A percentile compares a stretch with the other conserved stretches of the same genome.
Conservation (phyloP, 2,329 filamentous ascomycete species). For the Cladosporium colombiae region DNA sequence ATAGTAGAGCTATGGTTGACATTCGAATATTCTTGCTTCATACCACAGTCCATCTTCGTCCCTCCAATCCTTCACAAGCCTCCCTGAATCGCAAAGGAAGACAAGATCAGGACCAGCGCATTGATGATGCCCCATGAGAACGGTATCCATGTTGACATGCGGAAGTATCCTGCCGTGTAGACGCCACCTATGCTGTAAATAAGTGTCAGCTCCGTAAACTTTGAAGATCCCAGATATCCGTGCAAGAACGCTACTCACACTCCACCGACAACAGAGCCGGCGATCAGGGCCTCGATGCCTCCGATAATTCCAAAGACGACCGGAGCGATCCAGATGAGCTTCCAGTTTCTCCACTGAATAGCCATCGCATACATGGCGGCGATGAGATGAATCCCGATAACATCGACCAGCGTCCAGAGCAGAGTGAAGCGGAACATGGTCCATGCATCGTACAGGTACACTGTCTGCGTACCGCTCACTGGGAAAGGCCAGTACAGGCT, state of each 20-base stretch:
- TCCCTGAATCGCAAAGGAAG: conserved; percentile 90
- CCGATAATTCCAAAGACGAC: conserved; percentile 70
- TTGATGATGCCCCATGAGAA: conserved; percentile 86
- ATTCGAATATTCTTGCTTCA: background rate
- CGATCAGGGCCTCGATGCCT: conserved; percentile 73
- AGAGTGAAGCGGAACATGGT: conserved; percentile 89
- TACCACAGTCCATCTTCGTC: background rate
- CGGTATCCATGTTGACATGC: conserved; percentile 93
- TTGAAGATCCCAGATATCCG: background rate
- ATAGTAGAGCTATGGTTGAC: background rate
- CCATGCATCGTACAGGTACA: conserved; percentile 69
- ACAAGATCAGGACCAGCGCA: conserved; percentile 77
- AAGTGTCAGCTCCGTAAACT: conserved; percentile 22
- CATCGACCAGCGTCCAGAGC: conserved; percentile 81
- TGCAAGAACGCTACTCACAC: conserved; percentile 58
- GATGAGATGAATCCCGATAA: conserved; percentile 71
- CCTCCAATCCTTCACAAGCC: conserved; percentile 61
- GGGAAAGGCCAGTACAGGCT: conserved; percentile 76
- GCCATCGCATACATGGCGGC: conserved; percentile 71
- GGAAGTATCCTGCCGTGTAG: conserved; percentile 79
- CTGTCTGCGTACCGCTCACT: conserved; percentile 56
- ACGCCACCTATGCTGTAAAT: conserved; percentile 68
- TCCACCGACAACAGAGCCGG: conserved; percentile 77
- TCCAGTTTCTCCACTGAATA: conserved; percentile 64
- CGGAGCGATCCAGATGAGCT: conserved; percentile 68